Evolutionary conservation across 495 filamentous ascomycete species (phyloP), one percentile per base, ranked within the genome.

Genomic region (Hypomontagnella submonticulosa): DNA sequence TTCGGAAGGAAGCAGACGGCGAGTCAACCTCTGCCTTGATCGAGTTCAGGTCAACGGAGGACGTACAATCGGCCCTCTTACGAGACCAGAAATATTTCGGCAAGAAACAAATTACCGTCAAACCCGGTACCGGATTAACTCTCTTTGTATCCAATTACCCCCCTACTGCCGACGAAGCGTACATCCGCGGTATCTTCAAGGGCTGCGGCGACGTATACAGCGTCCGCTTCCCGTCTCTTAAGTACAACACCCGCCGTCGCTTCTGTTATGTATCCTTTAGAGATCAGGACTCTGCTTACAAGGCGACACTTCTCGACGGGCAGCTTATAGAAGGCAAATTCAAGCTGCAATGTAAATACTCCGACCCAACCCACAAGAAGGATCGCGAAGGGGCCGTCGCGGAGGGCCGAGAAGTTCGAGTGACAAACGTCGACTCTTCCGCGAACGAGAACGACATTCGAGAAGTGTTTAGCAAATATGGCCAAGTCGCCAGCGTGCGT

Each of bases 251-350:
- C 4, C 87, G 89, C 67, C 90, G 95, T 30, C 88, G 94, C 4
- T 99, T 99, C 77, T 97, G 92, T 76, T 99, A 99, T 72, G 82
- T 97, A 6, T 90, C 96, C 43, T 97, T 97, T 74, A 81, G 87
- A 37, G 86, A 85, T 33, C 73, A 85, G 1, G 80, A 79, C 4
- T 82, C 85, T 18, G 90, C 92, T 1, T 80, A 84, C 16, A 82
- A 82, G 30, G 92, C 92, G 2, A 90, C 87, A 1, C 76, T 85
- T 27, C 78, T 96, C 34, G 82, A 97, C 71, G 89, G 90, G 5
- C 87, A 84, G 56, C 72, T 83, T 9, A 70, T 92, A 3, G 91
- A 88, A 32, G 76, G 85, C 23, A 83, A 84, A 32, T 85, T 86
- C 54, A 87, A 83, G 60, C 79, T 99, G 4, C 70, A 87, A 27